Conservation (phyloP, 2,329 filamentous ascomycete species). For the Colletotrichum sp. region DNA sequence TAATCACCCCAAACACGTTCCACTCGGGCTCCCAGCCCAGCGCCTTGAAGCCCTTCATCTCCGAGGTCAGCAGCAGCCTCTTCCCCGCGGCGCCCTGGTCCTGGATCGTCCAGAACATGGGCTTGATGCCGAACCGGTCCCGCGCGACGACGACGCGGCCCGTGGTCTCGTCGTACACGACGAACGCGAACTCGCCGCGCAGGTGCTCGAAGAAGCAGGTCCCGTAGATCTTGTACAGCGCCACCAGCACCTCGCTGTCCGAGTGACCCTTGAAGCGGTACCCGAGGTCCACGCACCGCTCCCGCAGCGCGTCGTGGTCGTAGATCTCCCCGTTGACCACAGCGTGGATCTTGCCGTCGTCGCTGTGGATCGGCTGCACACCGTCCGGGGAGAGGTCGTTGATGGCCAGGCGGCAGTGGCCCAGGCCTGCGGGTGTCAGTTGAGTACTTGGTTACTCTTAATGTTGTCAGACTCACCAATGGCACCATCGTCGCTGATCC, state of each 20-base stretch:
- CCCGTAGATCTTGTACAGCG: constrained; percentile 55
- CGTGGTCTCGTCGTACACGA: constrained; percentile 50
- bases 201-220: constrained; percentile 41
- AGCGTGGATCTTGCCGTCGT: constrained; percentile 47
- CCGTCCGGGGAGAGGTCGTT: constrained; percentile 54
- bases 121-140: constrained; percentile 64
- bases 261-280: constrained; percentile 51
- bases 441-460: not conserved
- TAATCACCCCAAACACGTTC: constrained; percentile 51
- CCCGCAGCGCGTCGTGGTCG: constrained; percentile 50
- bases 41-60: constrained; percentile 58
- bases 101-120: constrained; percentile 53
- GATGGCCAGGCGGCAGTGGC: constrained; percentile 56
- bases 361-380: constrained; percentile 49
- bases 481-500: constrained; percentile 26
- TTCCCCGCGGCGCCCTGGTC: constrained; percentile 30
- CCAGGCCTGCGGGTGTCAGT: constrained; percentile 34
- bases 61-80: constrained; percentile 52
- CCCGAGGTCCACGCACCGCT: constrained; percentile 34
- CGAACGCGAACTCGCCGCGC: constrained; percentile 59
- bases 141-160: constrained; percentile 50
- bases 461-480: not conserved
- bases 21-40: constrained; percentile 58
- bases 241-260: constrained; percentile 59
- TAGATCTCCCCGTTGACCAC: constrained; percentile 68